Base-by-base conservation (phyloP, 352 stramenopile genomes). In the Pythium phragmiticola region DNA sequence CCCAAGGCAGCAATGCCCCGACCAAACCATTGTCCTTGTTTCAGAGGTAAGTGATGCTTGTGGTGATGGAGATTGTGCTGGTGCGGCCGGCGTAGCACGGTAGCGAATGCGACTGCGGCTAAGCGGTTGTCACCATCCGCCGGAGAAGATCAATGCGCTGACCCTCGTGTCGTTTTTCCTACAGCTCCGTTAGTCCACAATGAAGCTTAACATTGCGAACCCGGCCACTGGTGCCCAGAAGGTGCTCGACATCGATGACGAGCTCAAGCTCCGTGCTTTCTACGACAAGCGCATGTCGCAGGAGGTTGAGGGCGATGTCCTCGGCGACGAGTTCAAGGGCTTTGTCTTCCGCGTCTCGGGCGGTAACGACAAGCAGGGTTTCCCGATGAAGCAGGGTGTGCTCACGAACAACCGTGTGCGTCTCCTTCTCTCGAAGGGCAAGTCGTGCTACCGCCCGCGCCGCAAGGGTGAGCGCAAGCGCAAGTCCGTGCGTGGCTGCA, bases 311-410 rank as follows among this genome's bases (percentile, higher is more conserved):
- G 98, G 98, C 60, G 86, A 93, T n/a, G 84, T 98, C 65, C 92
- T 99, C 58, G 98, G 98, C 66, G 98, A 99, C 53, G 97, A 99
- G 81, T 99, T 99, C 84, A 98, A 98, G 73, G 98, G 97, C 76
- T 99, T 99, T 78, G 82, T 98, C 75, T 98, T 99, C 78, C 95
- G 96, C 72, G 98, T 99, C 75, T 98, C 94, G 60, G 98, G 98
- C 75, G 98, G 98, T 82, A 99, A 99, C 84, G 98, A 99, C 89
- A 99, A 99, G 92, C 97, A 99, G 88, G 98, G 98, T 66, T 99
- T 99, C 89, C 97, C 97, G 68, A 99, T 99, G 98, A 99, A 99
- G 94, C 98, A 99, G 89, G 98, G 98, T 91, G 96, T 99, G 63
- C 87, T 99, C 63, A 98, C 94, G 57, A 98, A 99, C 85, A 93